Evolutionary conservation across 2,329 filamentous ascomycete genomes (phyloP).

Genomic region (Dactylonectria estremocensis): DNA sequence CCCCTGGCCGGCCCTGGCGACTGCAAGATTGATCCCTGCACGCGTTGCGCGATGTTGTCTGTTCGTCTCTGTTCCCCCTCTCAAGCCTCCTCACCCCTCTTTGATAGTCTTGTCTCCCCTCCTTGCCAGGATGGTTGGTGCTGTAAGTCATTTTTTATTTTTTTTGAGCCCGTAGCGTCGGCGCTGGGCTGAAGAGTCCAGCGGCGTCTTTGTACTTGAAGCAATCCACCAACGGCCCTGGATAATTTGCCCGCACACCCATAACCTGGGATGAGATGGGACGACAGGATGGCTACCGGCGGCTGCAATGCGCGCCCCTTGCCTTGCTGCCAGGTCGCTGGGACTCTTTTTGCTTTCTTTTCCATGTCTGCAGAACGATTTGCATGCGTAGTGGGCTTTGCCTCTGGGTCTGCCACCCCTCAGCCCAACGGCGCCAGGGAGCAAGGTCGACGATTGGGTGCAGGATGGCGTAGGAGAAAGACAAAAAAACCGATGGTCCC

Average conservation of each 20-base stretch:
- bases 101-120: too few species aligned
- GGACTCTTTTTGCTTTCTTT: conserved; percentile 4
- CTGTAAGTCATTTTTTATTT: conserved; percentile 12
- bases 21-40: conserved; percentile 30
- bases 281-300: conserved; percentile 9
- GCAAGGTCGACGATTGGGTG: neutral
- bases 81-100: neutral
- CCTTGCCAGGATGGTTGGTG: conserved; percentile 1
- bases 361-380: neutral
- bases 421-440: conserved; percentile 1
- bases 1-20: conserved; percentile 18
- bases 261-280: conserved; percentile 28
- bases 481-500: conserved; percentile 11
- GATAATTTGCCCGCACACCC: conserved; percentile 32
- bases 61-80: neutral
- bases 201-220: conserved; percentile 19
- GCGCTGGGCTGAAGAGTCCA: conserved; percentile 4
- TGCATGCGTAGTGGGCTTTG: neutral
- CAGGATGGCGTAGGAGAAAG: neutral
- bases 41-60: conserved; percentile 9
- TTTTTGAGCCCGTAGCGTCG: conserved; percentile 6
- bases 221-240: conserved; percentile 30
- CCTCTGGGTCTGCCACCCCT: conserved; percentile 4
- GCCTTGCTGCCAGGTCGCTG: conserved; percentile 11
- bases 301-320: conserved; percentile 7